phyloP scores from a whole-genome alignment of 148 eudicot genomes.

The Fagopyrum homotropicum region DNA sequence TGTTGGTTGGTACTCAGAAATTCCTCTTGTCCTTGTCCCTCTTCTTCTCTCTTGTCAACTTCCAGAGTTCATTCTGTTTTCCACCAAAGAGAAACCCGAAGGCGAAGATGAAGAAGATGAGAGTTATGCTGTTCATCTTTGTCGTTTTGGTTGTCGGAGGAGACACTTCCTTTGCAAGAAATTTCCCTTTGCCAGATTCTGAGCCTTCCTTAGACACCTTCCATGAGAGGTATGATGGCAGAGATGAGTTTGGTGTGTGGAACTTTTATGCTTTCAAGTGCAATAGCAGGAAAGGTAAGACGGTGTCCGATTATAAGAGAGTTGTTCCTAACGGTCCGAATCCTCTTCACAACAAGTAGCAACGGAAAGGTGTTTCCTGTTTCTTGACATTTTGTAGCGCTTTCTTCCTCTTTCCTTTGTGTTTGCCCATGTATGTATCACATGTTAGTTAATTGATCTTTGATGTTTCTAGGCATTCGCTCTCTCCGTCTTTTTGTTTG shows the following conservation, averaged over 20 bases:
- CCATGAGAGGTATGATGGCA: neutral
- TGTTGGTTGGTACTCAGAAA: conserved; percentile 12
- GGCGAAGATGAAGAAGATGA: conserved; percentile 1
- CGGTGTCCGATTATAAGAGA: conserved; percentile 7
- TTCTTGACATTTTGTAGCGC: neutral
- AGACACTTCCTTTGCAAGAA: conserved; percentile 12
- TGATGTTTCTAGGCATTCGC: neutral
- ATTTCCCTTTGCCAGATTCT: neutral
- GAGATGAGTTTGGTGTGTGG: conserved; percentile 7
- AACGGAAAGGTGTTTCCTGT: neutral
- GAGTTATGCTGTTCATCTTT: neutral
- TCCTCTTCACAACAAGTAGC: conserved; percentile 16
- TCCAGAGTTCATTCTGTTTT: neutral
- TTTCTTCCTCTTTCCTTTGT: neutral
- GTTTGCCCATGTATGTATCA: conserved; percentile 5
- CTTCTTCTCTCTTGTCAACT: neutral
- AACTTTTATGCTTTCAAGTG: conserved; percentile 11
- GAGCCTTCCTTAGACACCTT: neutral
- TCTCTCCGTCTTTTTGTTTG: neutral
- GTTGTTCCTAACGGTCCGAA: conserved; percentile 14
- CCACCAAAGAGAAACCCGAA: neutral
- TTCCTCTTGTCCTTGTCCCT: conserved; percentile 14
- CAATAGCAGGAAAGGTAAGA: neutral
- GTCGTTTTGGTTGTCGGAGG: conserved; percentile 4
- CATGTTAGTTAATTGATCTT: neutral